Evolutionary conservation across 2,329 filamentous ascomycete genomes (phyloP).

Genomic region (Septoria linicola): DNA sequence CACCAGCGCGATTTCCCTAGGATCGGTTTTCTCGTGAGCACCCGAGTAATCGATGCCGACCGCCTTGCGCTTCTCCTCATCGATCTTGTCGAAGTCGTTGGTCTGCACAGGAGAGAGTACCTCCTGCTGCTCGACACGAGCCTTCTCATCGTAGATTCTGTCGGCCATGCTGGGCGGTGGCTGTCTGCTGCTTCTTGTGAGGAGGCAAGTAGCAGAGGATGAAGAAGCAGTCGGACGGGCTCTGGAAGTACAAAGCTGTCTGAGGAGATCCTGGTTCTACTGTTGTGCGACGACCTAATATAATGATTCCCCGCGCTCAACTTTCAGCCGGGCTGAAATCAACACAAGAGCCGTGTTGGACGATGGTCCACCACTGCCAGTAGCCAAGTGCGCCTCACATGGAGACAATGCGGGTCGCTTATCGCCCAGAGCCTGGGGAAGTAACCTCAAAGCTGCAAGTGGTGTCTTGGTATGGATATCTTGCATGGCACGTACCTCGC

Average conservation of each 20-base stretch:
- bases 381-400: conserved; percentile 17
- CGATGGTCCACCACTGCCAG: conserved; percentile 2
- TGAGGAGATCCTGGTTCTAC: background rate
- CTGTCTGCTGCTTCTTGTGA: background rate
- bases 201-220: background rate
- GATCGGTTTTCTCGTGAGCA: conserved; percentile 36
- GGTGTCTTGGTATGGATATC: conserved; percentile 14
- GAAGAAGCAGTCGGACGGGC: conserved; percentile 6
- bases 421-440: conserved; percentile 14
- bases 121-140: conserved; percentile 33
- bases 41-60: conserved; percentile 33
- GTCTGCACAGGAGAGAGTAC: conserved; percentile 21
- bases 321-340: conserved; percentile 14
- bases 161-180: conserved; percentile 18
- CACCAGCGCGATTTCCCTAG: conserved; percentile 33
- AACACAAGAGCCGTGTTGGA: conserved; percentile 11
- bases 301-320: conserved; percentile 12
- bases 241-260: conserved; percentile 8
- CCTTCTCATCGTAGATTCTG: conserved; percentile 18
- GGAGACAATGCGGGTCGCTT: conserved; percentile 11
- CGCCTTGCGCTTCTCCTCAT: conserved; percentile 33
- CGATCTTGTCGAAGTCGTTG: conserved; percentile 32
- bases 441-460: conserved; percentile 10
- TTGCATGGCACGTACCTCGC: conserved; percentile 2
- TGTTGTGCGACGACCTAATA: conserved; percentile 19